Conservation (phyloP, 805 yeast genomes). For the Tetrapisispora pingtungensis region DNA sequence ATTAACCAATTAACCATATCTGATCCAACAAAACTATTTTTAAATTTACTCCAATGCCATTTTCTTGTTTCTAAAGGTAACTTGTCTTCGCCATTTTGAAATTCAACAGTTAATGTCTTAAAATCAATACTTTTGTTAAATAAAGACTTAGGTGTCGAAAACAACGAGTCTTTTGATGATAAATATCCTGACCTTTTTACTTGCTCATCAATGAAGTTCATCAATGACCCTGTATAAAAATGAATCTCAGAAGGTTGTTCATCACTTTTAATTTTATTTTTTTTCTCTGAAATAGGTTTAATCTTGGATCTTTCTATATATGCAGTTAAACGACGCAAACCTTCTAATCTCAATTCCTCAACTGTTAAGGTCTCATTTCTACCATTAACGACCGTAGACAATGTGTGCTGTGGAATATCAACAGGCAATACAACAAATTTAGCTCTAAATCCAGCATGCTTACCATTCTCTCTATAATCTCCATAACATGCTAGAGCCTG, state of each 20-base stretch:
- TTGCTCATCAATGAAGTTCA: conserved; percentile 49
- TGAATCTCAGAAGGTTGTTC: conserved; percentile 63
- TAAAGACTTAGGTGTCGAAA: conserved; percentile 24
- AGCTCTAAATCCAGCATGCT: conserved; percentile 49
- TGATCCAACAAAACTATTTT: conserved; percentile 72
- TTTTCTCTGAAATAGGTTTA: conserved; percentile 34
- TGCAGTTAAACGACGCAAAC: conserved; percentile 58
- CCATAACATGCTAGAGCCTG: conserved; percentile 87
- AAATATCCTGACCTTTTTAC: conserved; percentile 33
- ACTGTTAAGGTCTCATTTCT: conserved; percentile 55
- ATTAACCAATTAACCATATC: conserved; percentile 82
- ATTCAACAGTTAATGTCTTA: conserved; percentile 45
- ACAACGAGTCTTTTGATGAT: conserved; percentile 28
- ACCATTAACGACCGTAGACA: conserved; percentile 32
- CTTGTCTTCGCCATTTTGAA: conserved; percentile 53
- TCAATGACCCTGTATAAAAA: conserved; percentile 81
- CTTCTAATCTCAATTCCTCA: conserved; percentile 91
- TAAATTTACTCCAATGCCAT: conserved; percentile 83
- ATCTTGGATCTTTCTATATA: conserved; percentile 50
- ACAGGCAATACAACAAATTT: conserved; percentile 81
- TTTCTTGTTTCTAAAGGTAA: conserved; percentile 63
- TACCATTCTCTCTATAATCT: conserved; percentile 48
- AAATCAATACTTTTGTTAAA: conserved; percentile 44
- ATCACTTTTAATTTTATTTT: conserved; percentile 27
- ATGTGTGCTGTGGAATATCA: conserved; percentile 47